Evolutionary conservation across 805 yeast genomes (phyloP), one percentile per base, ranked within the genome.

Genomic region (Cyberlindnera mississippiensis): DNA sequence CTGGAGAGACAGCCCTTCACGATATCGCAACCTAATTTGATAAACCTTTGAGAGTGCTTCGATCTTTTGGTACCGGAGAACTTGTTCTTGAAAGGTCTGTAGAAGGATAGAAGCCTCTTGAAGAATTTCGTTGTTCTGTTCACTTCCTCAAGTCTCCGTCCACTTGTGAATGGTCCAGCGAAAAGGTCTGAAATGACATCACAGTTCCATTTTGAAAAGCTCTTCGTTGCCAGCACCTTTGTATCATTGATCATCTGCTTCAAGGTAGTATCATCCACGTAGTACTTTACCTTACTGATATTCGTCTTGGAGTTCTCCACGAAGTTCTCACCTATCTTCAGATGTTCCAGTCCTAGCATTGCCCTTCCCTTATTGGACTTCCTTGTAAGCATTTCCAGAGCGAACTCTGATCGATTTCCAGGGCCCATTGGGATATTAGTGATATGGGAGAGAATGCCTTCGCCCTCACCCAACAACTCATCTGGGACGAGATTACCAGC

Each of bases 191-290:
- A 66, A 0, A 93, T 67, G 1, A 81, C 66, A 19, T 73, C 76
- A 96, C 97, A 90, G 55, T 89, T 81, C 99, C 99, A 93, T 38
- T 78, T 79, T 2, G 79, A 68, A 56, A 73, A 89, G 40, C 82
- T 86, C 56, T 91, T 93, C 1, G 95, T 80, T 4, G 82, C 73
- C 30, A 88, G 61, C 1, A 93, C 89, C 49, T 73, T 80, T 0
- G 96, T 79, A 36, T 81, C 82, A 22, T 67, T 64, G 6, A 93
- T 69, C 64, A 85, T 67, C 40, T 73, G 71, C 50, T 82, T 80
- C 55, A 90, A 76, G 41, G 80, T 82, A 0, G 67, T 48, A 38
- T 87, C 96, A 52, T 85, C 93, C 29, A 52, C 33, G 3, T 40
- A 11, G 13, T 32, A 37, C 20, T 45, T 42, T 3, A 42, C 12